Evolutionary conservation across 164 flowering plant genomes (phyloP).

Genomic region (Tinospora cordifolia): DNA sequence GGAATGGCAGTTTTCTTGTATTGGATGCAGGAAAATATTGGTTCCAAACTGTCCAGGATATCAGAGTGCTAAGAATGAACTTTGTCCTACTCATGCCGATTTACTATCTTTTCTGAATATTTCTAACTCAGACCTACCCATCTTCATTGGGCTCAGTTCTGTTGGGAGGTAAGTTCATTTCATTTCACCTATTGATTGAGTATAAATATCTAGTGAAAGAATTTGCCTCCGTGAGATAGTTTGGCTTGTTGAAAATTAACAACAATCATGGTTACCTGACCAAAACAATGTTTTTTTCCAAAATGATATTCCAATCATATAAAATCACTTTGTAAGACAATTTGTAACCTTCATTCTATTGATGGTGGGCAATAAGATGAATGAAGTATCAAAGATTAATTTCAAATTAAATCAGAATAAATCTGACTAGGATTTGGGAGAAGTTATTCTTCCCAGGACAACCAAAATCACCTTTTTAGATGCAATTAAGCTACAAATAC

Average conservation of each 20-base stretch:
- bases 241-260: background rate
- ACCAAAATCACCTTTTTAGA: background rate
- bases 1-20: slow-evolving; percentile 84
- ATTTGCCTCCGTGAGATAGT: background rate
- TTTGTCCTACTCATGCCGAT: slow-evolving; percentile 46
- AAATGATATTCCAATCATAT: background rate
- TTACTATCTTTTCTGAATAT: slow-evolving; percentile 40
- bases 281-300: background rate
- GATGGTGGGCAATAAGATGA: background rate
- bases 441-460: background rate
- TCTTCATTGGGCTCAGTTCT: slow-evolving; percentile 75
- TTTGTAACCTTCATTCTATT: background rate
- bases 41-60: slow-evolving; percentile 20
- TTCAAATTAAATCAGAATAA: background rate
- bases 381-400: background rate
- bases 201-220: background rate
- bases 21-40: slow-evolving; percentile 41
- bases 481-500: background rate
- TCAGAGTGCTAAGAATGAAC: slow-evolving; percentile 16
- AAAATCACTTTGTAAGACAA: background rate
- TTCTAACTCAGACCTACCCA: slow-evolving; percentile 28
- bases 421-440: background rate
- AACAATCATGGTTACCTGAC: background rate
- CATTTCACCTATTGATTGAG: background rate
- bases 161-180: slow-evolving; percentile 52